Base-by-base conservation (phyloP, 441 rosid species). In the Bocquillonia castaneifolia region DNA sequence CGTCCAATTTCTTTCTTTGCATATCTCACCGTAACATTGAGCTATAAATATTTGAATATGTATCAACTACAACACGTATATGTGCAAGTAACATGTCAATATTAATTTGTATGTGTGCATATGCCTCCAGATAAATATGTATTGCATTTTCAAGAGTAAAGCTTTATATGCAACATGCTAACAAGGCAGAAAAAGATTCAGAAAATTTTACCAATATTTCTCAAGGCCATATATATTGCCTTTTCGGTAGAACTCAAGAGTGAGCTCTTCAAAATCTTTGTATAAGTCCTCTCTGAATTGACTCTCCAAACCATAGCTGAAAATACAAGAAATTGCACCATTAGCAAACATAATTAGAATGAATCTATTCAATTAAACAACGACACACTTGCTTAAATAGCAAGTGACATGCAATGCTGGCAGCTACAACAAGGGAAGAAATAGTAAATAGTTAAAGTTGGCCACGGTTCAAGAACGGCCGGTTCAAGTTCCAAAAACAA, bases 281-380 rank as follows among this genome's bases (percentile, higher is more conserved):
- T 88, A 94, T 58, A 91, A 78, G 71, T 91, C 89, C 65, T 87
- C 96, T 18, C 67, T 76, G 62, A 83, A 94, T 59, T 85, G 72
- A 78, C 77, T 91, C 88, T 94, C 99, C 85, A 94, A 84, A 61
- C 99, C 99, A 70, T 94, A 94, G 72, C 99, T 94, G 81, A 61
- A 77, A 76, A 47, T 48, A 47, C 2, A 66, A 44, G 55, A 31
- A 55, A 48, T 37, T 62, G 63, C 31, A 50, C 13, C 26, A 20
- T 26, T 8, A 69, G 32, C 57, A 42, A 36, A 45, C 52, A 57
- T 2, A 45, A 56, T 57, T 18, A 28, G 59, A 22, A 50, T 20
- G 13, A 18, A 25, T 13, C 18, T 15, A 0, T 14, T 48, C 56
- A 14, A 50, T 1, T 26, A 64, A 13, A 54, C 23, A 51, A 13